Base-by-base conservation (phyloP, 257 asterid genomes). In the Nicotiana otophora region DNA sequence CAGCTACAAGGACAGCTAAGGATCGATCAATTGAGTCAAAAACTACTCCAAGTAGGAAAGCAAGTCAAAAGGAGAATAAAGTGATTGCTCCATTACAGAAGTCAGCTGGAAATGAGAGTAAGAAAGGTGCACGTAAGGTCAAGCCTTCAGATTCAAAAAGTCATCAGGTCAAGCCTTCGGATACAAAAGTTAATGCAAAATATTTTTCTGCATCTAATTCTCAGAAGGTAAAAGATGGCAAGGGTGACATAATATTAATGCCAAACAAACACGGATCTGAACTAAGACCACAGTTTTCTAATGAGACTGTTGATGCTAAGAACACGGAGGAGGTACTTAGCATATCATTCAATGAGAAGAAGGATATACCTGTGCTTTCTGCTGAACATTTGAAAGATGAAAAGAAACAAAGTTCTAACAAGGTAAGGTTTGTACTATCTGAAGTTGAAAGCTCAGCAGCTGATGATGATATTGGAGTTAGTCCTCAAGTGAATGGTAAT, bases 1-100 rank as follows among this genome's bases (percentile, higher is more conserved):
- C 98, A 14, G 87, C 94, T 88, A 85, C 95, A 57, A 88, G 94
- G n/a, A 72, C 91, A 26, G 83, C 85, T n/a, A 85, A 80, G 82
- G 74, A 82, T 83, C 84, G 54, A 39, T 76, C 94, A 16, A 67
- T 83, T 15, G 92, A 89, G 46, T 39, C 90, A 36, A 92, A 86
- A 85, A 79, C 57, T 16, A 82, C 55, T 48, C 91, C 83, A 81
- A 89, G 57, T 81, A 86, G 65, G 53, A 92, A 86, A 85, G 66
- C 89, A 80, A 65, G 77, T 53, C 34, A 86, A 54, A 89, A 83
- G 80, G 92, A 79, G 15, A 84, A 81, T 57, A 75, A 51, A 26
- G 17, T 16, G 69, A 66, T 23, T n/a, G 19, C 88, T 66, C 74
- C 82, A 23, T 19, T n/a, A 55, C 77, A 34, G 39, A 78, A 66